Evolutionary conservation across 1,284 basidiomycete species (phyloP).

Genomic region (Melanopsichium pennsylvanicum): DNA sequence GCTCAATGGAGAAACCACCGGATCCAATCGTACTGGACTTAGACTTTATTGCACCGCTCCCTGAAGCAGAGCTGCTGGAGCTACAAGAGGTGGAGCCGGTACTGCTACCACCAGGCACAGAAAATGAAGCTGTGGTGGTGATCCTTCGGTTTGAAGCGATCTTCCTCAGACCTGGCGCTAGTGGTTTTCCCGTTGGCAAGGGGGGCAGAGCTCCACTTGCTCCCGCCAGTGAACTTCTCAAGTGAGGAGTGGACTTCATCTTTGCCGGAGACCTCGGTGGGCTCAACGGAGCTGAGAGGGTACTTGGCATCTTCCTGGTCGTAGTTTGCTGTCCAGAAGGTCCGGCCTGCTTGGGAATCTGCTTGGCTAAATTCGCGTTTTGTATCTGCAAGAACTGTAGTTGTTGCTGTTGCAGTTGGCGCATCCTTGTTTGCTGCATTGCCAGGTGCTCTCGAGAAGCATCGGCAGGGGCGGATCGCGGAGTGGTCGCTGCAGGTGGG

Average conservation of each 20-base stretch:
- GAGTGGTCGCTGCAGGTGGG: constrained; percentile 24
- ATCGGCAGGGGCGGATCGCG: constrained; percentile 29
- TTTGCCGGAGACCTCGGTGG: constrained; percentile 42
- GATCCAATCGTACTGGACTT: constrained; percentile 11
- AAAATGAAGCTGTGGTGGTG: constrained; percentile 4
- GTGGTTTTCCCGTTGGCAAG: constrained; percentile 14
- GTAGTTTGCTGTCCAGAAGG: constrained; percentile 8
- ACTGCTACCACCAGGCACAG: constrained; percentile 5
- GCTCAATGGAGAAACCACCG: constrained; percentile 29
- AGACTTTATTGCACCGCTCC: constrained; percentile 3
- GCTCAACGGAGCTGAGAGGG: constrained; percentile 23
- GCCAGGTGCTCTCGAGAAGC: constrained; percentile 22
- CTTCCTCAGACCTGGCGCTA: constrained; percentile 35
- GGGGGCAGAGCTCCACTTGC: constrained; percentile 8
- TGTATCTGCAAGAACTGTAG: constrained; percentile 29
- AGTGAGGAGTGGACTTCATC: constrained; percentile 50
- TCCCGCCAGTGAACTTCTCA: constrained; percentile 16
- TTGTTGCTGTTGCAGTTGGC: constrained; percentile 38
- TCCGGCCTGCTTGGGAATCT: constrained; percentile 5
- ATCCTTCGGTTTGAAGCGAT: constrained; percentile 48
- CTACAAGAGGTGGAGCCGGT: constrained; percentile 14
- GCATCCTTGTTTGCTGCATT: constrained; percentile 26
- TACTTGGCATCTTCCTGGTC: constrained; percentile 25
- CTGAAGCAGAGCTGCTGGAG: constrained; percentile 16
- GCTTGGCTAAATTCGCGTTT: constrained; percentile 3